phyloP scores from a whole-genome alignment of 352 stramenopile genomes.

The Globisporangium rhizosaccharum region DNA sequence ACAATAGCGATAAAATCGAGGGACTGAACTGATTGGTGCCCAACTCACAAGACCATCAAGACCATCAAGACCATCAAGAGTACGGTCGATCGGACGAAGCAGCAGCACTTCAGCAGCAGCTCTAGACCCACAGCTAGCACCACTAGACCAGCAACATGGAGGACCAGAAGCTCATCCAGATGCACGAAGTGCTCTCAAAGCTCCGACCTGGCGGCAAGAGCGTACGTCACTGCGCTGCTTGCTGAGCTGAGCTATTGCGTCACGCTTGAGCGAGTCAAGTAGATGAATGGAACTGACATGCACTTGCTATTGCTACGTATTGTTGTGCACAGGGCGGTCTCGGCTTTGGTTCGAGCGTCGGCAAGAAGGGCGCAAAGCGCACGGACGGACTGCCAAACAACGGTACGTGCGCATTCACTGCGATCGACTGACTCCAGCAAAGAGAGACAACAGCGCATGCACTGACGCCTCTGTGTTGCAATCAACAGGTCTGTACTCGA shows the following conservation, averaged over 20 bases:
- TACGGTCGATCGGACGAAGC: background rate
- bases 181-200: slow-evolving; percentile 84
- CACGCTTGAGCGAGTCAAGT: background rate
- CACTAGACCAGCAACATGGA: slow-evolving; percentile 39
- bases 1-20: too few species aligned
- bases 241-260: background rate
- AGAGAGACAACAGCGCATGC: too few species aligned
- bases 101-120: background rate
- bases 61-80: too few species aligned
- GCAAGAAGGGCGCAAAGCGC: slow-evolving; percentile 52
- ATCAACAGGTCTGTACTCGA: slow-evolving; percentile 57
- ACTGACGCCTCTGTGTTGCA: background rate
- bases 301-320: background rate
- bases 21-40: too few species aligned
- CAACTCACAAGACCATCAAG: too few species aligned
- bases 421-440: background rate
- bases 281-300: slow-evolving; percentile 11
- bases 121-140: too few species aligned
- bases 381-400: slow-evolving; percentile 76
- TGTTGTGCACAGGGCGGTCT: slow-evolving; percentile 45
- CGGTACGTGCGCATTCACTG: slow-evolving; percentile 15
- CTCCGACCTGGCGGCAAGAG: slow-evolving; percentile 77
- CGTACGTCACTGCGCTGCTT: slow-evolving; percentile 23
- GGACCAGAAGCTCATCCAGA: slow-evolving; percentile 75
- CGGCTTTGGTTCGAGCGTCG: slow-evolving; percentile 48